These are phyloP conservation scores for Mortierella sp. DNA, from an alignment of 371 early-diverging fungal genomes.

Conservation along the genomic window DNA sequence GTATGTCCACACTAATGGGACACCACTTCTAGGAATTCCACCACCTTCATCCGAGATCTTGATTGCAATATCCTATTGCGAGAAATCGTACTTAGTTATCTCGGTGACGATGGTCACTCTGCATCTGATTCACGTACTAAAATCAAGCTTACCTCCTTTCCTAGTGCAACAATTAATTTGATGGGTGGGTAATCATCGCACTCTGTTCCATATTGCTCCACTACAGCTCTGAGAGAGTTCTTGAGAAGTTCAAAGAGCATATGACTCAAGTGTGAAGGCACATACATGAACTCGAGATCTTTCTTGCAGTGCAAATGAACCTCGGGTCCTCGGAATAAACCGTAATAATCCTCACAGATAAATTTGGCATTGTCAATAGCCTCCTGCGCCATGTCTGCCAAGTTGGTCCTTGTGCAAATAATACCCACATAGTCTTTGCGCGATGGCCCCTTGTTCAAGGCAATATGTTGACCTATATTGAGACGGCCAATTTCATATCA, in stretches of 20 bases:
- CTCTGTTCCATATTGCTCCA: conserved; percentile 91
- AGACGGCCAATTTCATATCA: background rate
- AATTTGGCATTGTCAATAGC: conserved; percentile 93
- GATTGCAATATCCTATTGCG: conserved; percentile 88
- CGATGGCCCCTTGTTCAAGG: conserved; percentile 72
- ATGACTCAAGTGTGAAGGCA: conserved; percentile 95
- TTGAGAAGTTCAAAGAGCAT: conserved; percentile 98
- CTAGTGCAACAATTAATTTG: conserved; percentile 93
- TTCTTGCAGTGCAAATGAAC: conserved; percentile 85
- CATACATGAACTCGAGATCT: conserved; percentile 96
- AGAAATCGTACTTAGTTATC: background rate
- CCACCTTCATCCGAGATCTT: conserved; percentile 98
- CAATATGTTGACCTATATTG: conserved; percentile 78
- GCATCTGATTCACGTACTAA: background rate
- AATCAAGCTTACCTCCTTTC: conserved; percentile 77
- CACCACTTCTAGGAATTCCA: conserved; percentile 91
- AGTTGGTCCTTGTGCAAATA: conserved; percentile 91
- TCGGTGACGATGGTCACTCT: background rate
- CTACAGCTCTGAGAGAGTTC: conserved; percentile 95
- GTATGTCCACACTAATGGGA: conserved; percentile 96
- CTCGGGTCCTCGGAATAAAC: conserved; percentile 85
- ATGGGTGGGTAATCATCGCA: conserved; percentile 93
- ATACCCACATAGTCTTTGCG: conserved; percentile 92
- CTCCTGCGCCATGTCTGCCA: conserved; percentile 84
- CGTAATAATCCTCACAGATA: conserved; percentile 94